Evolutionary conservation across 2,329 filamentous ascomycete species (phyloP).

Genomic region (Diaporthe vexans): DNA sequence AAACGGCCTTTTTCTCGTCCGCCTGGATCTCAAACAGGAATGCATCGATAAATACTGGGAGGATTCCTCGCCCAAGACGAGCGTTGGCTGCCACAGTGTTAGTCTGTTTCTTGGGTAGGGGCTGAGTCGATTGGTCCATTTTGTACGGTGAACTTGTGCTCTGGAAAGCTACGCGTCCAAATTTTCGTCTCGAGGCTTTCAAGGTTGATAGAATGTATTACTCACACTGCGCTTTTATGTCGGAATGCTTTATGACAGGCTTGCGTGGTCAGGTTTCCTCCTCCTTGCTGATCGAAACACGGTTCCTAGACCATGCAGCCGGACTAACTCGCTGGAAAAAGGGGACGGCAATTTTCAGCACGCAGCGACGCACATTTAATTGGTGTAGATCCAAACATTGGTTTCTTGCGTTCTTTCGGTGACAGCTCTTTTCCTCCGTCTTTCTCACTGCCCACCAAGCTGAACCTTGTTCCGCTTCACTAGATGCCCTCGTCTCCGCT

Average conservation of each 20-base stretch:
- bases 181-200: neutral
- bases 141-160: neutral
- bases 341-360: neutral
- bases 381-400: neutral
- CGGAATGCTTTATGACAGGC: slow-evolving; percentile 19
- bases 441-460: neutral
- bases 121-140: neutral
- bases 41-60: neutral
- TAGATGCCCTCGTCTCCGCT: neutral
- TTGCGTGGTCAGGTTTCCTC: neutral
- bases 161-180: neutral
- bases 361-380: neutral
- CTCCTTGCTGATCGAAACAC: neutral
- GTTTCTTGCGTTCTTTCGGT: neutral
- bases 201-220: slow-evolving; percentile 28
- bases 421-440: neutral
- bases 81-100: neutral
- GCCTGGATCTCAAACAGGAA: too few species aligned
- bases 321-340: slow-evolving; percentile 14
- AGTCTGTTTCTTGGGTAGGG: neutral
- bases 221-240: neutral
- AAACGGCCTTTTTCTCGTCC: neutral
- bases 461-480: too few species aligned
- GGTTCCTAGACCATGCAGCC: neutral
- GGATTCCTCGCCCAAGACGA: neutral